These are phyloP conservation scores for Populus tomentosa DNA, from an alignment of 441 rosid species.

Conservation along the genomic window DNA sequence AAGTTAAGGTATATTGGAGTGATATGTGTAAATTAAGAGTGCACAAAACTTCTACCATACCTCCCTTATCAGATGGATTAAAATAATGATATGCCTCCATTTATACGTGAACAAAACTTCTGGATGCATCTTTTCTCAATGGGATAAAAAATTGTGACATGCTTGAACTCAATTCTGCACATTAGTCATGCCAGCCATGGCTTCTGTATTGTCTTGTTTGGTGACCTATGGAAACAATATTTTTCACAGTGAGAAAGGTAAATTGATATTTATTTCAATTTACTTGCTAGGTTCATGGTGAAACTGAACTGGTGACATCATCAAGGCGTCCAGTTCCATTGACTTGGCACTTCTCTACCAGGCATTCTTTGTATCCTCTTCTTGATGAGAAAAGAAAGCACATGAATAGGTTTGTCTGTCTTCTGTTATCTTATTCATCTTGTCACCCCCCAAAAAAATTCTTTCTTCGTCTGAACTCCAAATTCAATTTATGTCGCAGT, in stretches of 20 bases:
- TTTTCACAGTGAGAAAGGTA: background rate
- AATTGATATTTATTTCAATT: constrained; percentile 12
- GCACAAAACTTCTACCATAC: background rate
- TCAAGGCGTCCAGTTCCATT: constrained; percentile 89
- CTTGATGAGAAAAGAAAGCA: constrained; percentile 79
- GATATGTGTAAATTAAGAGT: background rate
- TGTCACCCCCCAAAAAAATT: background rate
- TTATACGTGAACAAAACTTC: background rate
- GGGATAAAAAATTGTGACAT: background rate
- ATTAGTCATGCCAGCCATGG: background rate
- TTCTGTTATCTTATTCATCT: background rate
- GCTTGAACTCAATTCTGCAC: constrained; percentile 1
- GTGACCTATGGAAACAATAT: constrained; percentile 6
- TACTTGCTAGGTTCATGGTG: constrained; percentile 74
- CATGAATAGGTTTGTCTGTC: constrained; percentile 63
- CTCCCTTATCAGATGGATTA: background rate
- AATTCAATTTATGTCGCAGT: background rate
- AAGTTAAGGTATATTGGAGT: background rate
- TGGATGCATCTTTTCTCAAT: background rate
- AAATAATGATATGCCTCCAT: background rate
- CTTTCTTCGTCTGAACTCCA: background rate
- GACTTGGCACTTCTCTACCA: constrained; percentile 95
- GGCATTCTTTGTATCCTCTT: constrained; percentile 59
- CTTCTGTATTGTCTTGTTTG: background rate
- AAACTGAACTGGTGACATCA: constrained; percentile 82